Percentiles rank a stretch among this genome's conserved stretches.
Evolutionary conservation across 768 basidiomycete species (phyloP).

Genomic region (Nidularia sp.): DNA sequence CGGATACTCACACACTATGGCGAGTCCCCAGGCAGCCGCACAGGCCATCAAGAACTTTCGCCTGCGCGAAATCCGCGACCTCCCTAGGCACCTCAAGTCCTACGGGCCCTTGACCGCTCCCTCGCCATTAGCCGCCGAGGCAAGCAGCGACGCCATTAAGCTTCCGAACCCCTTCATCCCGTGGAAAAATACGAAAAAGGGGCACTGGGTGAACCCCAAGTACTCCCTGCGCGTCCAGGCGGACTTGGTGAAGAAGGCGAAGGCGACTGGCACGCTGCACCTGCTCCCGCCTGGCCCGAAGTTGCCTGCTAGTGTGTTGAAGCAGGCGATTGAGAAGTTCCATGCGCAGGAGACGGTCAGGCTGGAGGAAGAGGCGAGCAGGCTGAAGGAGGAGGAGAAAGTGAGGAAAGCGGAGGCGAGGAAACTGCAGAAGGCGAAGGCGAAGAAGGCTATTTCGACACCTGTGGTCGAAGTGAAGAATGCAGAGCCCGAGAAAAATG

Average conservation of each 20-base stretch:
- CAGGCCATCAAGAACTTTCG: constrained; percentile 41
- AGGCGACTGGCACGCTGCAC: constrained; percentile 43
- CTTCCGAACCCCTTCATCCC: constrained; percentile 73
- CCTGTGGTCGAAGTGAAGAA: too few relatives aligned
- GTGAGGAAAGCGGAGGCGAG: not conserved
- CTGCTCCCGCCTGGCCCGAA: constrained; percentile 72
- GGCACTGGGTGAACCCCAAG: constrained; percentile 64
- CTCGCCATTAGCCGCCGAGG: constrained; percentile 5
- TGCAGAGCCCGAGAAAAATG: too few relatives aligned
- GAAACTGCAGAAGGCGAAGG: not conserved
- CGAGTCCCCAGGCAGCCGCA: constrained; percentile 7
- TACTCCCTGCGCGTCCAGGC: constrained; percentile 77
- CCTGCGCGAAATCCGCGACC: constrained; percentile 13
- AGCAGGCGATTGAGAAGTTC: not conserved
- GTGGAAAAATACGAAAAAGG: constrained; percentile 50
- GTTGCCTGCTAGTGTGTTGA: constrained; percentile 5
- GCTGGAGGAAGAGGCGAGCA: not conserved
- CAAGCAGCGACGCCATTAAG: constrained; percentile 10
- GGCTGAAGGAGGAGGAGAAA: not conserved
- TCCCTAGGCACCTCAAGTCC: constrained; percentile 26
- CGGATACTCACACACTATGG: too few relatives aligned
- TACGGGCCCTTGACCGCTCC: constrained; percentile 32
- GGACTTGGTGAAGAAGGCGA: constrained; percentile 72
- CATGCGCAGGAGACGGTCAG: not conserved
- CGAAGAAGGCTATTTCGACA: too few relatives aligned